Base-by-base conservation (phyloP, 345 rosid genomes). In the Eucalyptus marginata region DNA sequence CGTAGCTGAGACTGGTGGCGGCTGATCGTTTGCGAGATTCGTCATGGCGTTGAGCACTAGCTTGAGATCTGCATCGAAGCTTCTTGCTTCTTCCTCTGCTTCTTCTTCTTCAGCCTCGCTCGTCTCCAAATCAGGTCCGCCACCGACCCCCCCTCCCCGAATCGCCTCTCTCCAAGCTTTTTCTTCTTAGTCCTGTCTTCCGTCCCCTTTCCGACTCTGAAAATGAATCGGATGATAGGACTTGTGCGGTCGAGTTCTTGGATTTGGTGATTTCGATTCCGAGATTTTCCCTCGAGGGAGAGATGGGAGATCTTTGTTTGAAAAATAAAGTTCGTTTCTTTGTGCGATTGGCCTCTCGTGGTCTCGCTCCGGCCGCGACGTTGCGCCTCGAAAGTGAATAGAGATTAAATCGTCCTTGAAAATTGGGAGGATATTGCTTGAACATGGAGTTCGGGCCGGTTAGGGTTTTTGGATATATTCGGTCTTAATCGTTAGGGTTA, bases 31-130 rank as follows among this genome's bases (percentile, higher is more conserved):
- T 20, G 86, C 56, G 17, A 71, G 59, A 47, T 43, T 27, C 10
- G 88, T 86, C 62, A 95, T 95, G 97, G 96, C 97, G 93, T 89
- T 95, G 93, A 95, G 91, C 93, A 94, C 90, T 46, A 95, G 96
- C 3, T 80, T 97, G 86, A 93, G 98, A 95, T 95, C 98, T 64
- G 93, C 94, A 51, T 92, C 99, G 14, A 95, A 87, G 96, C 92
- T 97, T n/a, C 56, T 97, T 2, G 88, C 92, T 27, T 93, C 96
- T 16, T 92, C 98, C 46, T 52, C 98, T 43, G 54, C 98, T 49
- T 33, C 89, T 76, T 68, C 83, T 18, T 18, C 83, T 36, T 40
- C 83, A 20, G 89, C 92, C 86, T 90, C 96, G 58, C 84, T 94
- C 71, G 43, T 94, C 54, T 92, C 94, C 86, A 94, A 91, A 84